Evolutionary conservation across 78 protist genomes (phyloP).

Genomic region (slime mould (Dictyostelium discoideum)): dicty_2.7 NC_007089.4:6246501-6247000

Average conservation of each 20-base stretch:
- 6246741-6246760: not conserved
- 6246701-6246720: slow-evolving; percentile 25
- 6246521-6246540: not conserved
- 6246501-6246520: not conserved
- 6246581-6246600: slow-evolving; percentile 29
- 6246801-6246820: not conserved
- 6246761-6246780: not conserved
- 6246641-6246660: slow-evolving; percentile 60
- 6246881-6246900: not conserved
- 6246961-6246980: not conserved
- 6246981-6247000: not conserved
- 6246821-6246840: not conserved
- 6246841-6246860: not conserved
- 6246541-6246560: not conserved
- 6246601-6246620: slow-evolving; percentile 65
- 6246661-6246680: slow-evolving; percentile 72
- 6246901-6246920: not conserved
- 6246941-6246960: not conserved
- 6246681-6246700: slow-evolving; percentile 25
- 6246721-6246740: slow-evolving; percentile 23
- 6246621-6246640: slow-evolving; percentile 83
- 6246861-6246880: slow-evolving; percentile 10
- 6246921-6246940: not conserved
- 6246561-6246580: not conserved
- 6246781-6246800: not conserved